Conservation (phyloP, 345 rosid species). For the Brassica napus region Da-Ae NC_063436.1:8069501-8070000, state of each 20-base stretch:
- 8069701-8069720: constrained; percentile 42
- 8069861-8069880: constrained; percentile 64
- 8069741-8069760: constrained; percentile 46
- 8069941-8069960: constrained; percentile 51
- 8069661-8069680: constrained; percentile 54
- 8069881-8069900: constrained; percentile 48
- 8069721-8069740: constrained; percentile 54
- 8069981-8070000: constrained; percentile 53
- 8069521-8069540: constrained; percentile 40
- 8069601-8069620: constrained; percentile 49
- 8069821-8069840: constrained; percentile 72
- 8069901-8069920: constrained; percentile 49
- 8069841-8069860: constrained; percentile 49
- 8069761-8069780: constrained; percentile 53
- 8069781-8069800: constrained; percentile 54
- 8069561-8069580: constrained; percentile 41
- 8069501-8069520: constrained; percentile 26
- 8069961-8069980: constrained; percentile 51
- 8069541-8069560: constrained; percentile 41
- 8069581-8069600: constrained; percentile 46
- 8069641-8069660: constrained; percentile 46
- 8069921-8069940: constrained; percentile 45
- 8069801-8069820: constrained; percentile 54
- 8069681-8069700: constrained; percentile 47
- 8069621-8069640: constrained; percentile 45